These are phyloP conservation scores for Xenosphaeropsis pyriputrescens DNA, from an alignment of 2,329 filamentous ascomycete species.

Conservation along the genomic window DNA sequence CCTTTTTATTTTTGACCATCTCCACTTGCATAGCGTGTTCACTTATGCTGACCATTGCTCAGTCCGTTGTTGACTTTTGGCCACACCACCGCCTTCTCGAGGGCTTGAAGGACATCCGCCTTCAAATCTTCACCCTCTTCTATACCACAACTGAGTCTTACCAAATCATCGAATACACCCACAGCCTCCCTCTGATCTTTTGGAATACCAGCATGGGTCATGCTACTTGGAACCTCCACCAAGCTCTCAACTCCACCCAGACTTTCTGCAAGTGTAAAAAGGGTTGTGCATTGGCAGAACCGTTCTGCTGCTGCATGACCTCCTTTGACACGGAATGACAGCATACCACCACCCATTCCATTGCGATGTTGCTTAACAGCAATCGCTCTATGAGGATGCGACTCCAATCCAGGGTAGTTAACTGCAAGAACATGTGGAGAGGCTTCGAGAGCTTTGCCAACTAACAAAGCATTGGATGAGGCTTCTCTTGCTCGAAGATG, in stretches of 20 bases:
- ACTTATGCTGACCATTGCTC: neutral
- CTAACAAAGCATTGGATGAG: constrained; percentile 61
- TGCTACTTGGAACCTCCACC: constrained; percentile 82
- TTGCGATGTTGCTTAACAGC: constrained; percentile 84
- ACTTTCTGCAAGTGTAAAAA: constrained; percentile 89
- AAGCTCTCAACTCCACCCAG: constrained; percentile 86
- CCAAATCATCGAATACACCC: constrained; percentile 88
- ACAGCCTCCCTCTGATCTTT: constrained; percentile 79
- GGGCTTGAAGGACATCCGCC: constrained; percentile 66
- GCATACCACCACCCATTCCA: constrained; percentile 92
- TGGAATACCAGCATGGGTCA: constrained; percentile 96
- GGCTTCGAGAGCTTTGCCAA: constrained; percentile 63
- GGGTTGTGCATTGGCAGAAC: constrained; percentile 79
- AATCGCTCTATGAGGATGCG: constrained; percentile 75
- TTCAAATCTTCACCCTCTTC: constrained; percentile 81
- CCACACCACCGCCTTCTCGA: constrained; percentile 54
- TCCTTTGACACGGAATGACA: constrained; percentile 86
- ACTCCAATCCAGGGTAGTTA: constrained; percentile 87
- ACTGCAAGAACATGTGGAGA: constrained; percentile 76
- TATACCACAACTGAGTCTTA: constrained; percentile 84
- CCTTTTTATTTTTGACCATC: neutral
- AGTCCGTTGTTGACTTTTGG: constrained; percentile 17
- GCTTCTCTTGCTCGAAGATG: constrained; percentile 85
- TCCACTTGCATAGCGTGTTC: neutral
- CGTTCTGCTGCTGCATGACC: constrained; percentile 74